A percentile compares a stretch with the other conserved stretches of the same genome.
These are phyloP conservation scores for Sungouiella thailandica DNA, from an alignment of 805 yeast genomes.

Conservation along the genomic window DNA sequence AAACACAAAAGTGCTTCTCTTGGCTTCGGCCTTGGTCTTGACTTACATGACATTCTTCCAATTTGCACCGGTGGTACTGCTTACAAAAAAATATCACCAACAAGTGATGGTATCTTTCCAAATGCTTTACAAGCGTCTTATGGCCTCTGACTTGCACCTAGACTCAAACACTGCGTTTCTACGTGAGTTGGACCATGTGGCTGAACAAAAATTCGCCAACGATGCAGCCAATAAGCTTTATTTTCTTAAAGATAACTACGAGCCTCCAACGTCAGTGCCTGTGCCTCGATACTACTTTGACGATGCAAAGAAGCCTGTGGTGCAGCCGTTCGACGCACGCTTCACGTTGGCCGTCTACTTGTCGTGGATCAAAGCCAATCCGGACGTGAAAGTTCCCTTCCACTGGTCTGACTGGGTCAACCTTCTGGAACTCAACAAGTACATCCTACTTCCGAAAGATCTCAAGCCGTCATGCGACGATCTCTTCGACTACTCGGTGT, in stretches of 20 bases:
- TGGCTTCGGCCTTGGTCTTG: no score
- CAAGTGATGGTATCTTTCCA: no score
- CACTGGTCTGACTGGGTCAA: constrained; percentile 19
- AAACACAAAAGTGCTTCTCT: no score
- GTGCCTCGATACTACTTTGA: constrained; percentile 4
- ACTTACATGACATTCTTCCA: no score
- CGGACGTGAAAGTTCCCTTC: constrained; percentile 11
- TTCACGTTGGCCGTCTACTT: constrained; percentile 17
- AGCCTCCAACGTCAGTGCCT: constrained; percentile 3
- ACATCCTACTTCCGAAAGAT: constrained; percentile 7
- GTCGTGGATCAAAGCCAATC: constrained; percentile 6
- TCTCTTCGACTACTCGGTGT: constrained; percentile 17
- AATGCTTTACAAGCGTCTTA: no score
- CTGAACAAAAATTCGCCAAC: constrained; percentile 4
- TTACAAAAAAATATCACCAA: no score
- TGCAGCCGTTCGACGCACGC: constrained; percentile 18
- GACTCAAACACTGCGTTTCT: constrained; percentile 4
- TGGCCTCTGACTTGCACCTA: constrained; percentile 2
- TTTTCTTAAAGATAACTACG: constrained; percentile 6
- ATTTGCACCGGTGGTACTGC: no score
- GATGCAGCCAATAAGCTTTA: constrained; percentile 2
- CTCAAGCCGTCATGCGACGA: constrained; percentile 15
- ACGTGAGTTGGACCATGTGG: not conserved
- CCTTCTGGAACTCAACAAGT: constrained; percentile 7
- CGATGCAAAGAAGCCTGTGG: constrained; percentile 3